Evolutionary conservation across 345 rosid genomes (phyloP).

Genomic region (Stellera chamaejasme): DNA sequence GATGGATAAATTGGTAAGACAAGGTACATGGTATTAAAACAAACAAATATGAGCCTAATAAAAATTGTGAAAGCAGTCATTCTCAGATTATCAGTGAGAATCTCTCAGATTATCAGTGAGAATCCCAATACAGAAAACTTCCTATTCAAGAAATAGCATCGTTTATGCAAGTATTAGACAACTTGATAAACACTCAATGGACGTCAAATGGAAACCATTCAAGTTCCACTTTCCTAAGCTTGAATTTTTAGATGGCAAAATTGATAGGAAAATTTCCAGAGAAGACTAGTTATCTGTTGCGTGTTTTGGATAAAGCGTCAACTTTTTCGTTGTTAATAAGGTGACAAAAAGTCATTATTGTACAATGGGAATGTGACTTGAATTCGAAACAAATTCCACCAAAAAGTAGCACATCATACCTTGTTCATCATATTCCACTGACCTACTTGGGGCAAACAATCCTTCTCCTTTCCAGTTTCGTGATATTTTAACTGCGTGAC

Average conservation of each 20-base stretch:
- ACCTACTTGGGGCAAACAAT: conserved; percentile 96
- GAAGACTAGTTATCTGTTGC: too few relatives aligned
- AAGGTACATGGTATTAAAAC: neutral
- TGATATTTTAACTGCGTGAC: conserved; percentile 85
- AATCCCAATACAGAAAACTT: neutral
- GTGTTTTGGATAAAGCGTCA: neutral
- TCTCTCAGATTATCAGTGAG: neutral
- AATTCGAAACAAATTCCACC: neutral
- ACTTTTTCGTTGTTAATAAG: neutral
- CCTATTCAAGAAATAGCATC: too few relatives aligned
- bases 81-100: neutral
- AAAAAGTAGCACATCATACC: conserved; percentile 23
- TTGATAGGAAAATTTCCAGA: too few relatives aligned
- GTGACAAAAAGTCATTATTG: neutral
- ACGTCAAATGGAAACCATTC: too few relatives aligned
- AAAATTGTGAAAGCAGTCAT: neutral
- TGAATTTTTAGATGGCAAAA: neutral
- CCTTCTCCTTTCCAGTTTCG: conserved; percentile 95
- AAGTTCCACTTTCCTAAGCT: neutral
- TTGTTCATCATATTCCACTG: conserved; percentile 99
- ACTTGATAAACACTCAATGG: neutral
- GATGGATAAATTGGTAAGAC: conserved; percentile 8
- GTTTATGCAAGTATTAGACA: too few relatives aligned
- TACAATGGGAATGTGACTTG: too few relatives aligned
- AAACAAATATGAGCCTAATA: neutral